Percentiles rank a stretch among this genome's conserved stretches.
Evolutionary conservation across 495 filamentous ascomycete genomes (phyloP).

Genomic region (Baudoinia panamericana): DNA sequence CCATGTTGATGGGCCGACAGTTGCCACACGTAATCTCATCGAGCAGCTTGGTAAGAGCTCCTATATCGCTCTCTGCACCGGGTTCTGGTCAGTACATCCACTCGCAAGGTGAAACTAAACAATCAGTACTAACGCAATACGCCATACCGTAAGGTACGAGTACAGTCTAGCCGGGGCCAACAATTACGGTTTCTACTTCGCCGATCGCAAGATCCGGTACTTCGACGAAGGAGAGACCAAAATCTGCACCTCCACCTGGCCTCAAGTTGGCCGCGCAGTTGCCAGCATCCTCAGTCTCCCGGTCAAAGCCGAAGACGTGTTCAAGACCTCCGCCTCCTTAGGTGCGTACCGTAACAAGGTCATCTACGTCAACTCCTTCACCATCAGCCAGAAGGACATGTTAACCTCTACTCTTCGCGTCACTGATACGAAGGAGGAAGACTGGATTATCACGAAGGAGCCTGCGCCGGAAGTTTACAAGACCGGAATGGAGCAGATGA

Average conservation of each 20-base stretch:
- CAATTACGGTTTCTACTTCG: conserved; percentile 37
- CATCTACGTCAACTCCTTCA: conserved; percentile 33
- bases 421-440: conserved; percentile 35
- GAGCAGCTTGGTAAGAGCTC: conserved; percentile 6
- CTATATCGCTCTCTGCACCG: conserved; percentile 18
- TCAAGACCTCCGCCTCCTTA: conserved; percentile 4
- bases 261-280: conserved; percentile 34
- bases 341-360: conserved; percentile 1
- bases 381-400: conserved; percentile 36
- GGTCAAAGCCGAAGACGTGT: conserved; percentile 33
- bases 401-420: conserved; percentile 38
- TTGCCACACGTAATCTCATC: conserved; percentile 27
- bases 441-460: conserved; percentile 44
- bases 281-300: conserved; percentile 18
- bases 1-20: not conserved
- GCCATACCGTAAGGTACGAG: too few relatives aligned
- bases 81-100: too few relatives aligned
- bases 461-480: conserved; percentile 32
- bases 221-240: conserved; percentile 2
- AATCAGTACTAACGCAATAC: too few relatives aligned
- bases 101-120: too few relatives aligned
- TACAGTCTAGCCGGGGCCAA: conserved; percentile 30
- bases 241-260: conserved; percentile 31
- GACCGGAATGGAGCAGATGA: conserved; percentile 32
- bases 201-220: conserved; percentile 31